phyloP scores from a whole-genome alignment of 78 protist genomes.

The Dictyostelium firmibasis region DNA sequence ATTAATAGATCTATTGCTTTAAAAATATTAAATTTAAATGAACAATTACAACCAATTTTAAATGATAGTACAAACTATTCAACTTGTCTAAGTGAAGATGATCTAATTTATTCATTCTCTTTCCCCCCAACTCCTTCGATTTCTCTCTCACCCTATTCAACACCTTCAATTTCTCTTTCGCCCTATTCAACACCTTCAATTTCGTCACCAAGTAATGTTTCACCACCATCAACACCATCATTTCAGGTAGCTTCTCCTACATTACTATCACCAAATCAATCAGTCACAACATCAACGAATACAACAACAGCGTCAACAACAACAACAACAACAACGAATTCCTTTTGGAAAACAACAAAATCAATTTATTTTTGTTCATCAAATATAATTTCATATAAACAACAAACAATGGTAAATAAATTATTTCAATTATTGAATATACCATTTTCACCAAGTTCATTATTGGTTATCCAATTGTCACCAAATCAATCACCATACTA shows the following conservation, averaged over 20 bases:
- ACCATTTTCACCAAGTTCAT: background rate
- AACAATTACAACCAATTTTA: background rate
- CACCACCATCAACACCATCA: slow-evolving; percentile 1
- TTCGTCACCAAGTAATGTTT: background rate
- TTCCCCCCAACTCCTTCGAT: background rate
- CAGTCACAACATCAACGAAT: background rate
- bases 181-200: background rate
- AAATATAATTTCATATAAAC: background rate
- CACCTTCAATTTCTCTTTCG: background rate
- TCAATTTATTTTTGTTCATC: background rate
- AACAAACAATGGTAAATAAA: background rate
- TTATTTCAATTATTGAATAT: background rate
- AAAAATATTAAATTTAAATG: background rate
- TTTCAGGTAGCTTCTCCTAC: background rate
- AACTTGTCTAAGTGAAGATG: background rate
- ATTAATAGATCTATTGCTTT: background rate
- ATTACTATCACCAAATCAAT: background rate
- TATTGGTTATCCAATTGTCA: background rate
- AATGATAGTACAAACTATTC: background rate
- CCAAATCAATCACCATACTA: background rate
- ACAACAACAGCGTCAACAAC: background rate
- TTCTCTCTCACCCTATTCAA: background rate
- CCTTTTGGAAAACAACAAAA: background rate
- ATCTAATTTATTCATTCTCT: background rate
- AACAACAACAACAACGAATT: background rate